A percentile compares a stretch with the other conserved stretches of the same genome.
Conservation (phyloP, 2,329 filamentous ascomycete genomes). For the Xylaria sp. region DNA sequence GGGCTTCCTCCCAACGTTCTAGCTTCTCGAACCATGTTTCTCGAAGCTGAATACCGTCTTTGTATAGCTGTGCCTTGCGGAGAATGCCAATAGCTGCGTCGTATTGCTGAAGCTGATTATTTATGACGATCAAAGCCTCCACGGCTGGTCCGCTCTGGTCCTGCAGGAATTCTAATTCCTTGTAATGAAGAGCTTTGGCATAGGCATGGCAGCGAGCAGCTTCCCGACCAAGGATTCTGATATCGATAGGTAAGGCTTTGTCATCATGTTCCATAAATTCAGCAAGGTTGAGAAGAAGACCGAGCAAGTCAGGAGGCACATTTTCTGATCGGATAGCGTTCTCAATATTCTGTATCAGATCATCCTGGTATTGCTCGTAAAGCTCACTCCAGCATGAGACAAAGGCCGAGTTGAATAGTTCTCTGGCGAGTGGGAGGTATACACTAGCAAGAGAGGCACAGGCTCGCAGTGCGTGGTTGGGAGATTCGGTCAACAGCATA, state of each 20-base stretch:
- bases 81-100: slow-evolving; percentile 98
- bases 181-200: slow-evolving; percentile 97
- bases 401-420: slow-evolving; percentile 98
- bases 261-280: slow-evolving; percentile 99
- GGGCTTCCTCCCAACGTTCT: slow-evolving; percentile 95
- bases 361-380: slow-evolving; percentile 95
- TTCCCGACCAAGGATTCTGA: slow-evolving; percentile 90
- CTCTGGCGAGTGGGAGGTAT: slow-evolving; percentile 88
- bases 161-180: slow-evolving; percentile 96
- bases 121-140: slow-evolving; percentile 97
- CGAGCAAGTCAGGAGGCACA: slow-evolving; percentile 93
- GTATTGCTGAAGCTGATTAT: slow-evolving; percentile 98
- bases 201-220: slow-evolving; percentile 97
- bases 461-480: slow-evolving; percentile 90
- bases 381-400: slow-evolving; percentile 99
- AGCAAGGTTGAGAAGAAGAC: slow-evolving; percentile 91
- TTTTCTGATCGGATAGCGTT: slow-evolving; percentile 93
- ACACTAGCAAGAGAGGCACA: slow-evolving; percentile 91
- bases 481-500: slow-evolving; percentile 91
- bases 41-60: slow-evolving; percentile 88
- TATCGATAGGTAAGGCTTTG: slow-evolving; percentile 96
- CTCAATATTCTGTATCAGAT: slow-evolving; percentile 94
- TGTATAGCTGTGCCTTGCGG: slow-evolving; percentile 92
- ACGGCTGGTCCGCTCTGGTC: slow-evolving; percentile 96
- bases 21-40: slow-evolving; percentile 99